Base-by-base conservation (phyloP, 208 protist species). In the Wallacemonas collosoma region DNA sequence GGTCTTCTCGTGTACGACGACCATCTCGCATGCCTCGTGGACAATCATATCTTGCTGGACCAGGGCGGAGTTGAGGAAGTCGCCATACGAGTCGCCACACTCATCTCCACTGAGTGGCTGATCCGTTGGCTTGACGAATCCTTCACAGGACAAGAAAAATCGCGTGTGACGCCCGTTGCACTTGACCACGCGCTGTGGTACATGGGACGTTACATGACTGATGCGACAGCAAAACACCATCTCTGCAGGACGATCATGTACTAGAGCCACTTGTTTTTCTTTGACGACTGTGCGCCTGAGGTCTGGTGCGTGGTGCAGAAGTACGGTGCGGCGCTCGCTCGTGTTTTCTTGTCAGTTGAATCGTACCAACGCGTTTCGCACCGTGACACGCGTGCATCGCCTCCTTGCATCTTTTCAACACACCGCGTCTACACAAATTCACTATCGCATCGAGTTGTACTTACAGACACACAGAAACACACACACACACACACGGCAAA, bases 121-220 rank as follows among this genome's bases (percentile, higher is more conserved):
- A n/a, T 68, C 7, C n/a, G 15, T 38, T 66, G 55, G 15, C 41
- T 65, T 26, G 26, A 26, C 26, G 26, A 26, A 26, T 26, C 26
- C 26, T 26, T 26, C 26, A 26, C 26, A 26, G 26, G 26, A 26
- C 26, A 26, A 26, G 26, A 26, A 26, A 26, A 26, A 26, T 26
- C 26, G 26, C 26, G 26, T 26, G 26, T 26, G 26, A 26, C 26
- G 26, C 26, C 26, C 26, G 26, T 26, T 26, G 26, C 68, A 7
- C 56, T 96, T 50, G 91, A 96, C 61, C 88, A 90, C 71, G 83
- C 83, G 9, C 68, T 96, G 58, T 96, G 91, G 91, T 93, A 83
- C 45, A 76, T 90, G 56, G 91, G 91, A 14, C 83, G 91, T 38
- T 83, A 83, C 60, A 77, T 77, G 62, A 58, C 71, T 0, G 55